Base-by-base conservation (phyloP, 352 stramenopile genomes). In the Pythium insidiosum region DNA sequence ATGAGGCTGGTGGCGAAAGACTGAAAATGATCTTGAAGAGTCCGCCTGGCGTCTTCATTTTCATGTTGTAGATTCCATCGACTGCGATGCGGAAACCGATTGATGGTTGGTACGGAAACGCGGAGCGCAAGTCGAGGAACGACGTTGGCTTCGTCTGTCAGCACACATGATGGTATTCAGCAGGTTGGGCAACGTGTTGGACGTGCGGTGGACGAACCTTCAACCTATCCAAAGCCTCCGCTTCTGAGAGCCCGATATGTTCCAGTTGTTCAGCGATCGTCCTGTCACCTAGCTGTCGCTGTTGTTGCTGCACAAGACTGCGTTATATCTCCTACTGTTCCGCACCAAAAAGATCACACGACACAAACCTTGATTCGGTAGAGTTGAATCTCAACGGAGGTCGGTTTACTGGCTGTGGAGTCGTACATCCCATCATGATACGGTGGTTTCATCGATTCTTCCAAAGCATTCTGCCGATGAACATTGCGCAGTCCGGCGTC, bases 31-130 rank as follows among this genome's bases (percentile, higher is more conserved):
- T 64, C 58, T 72, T 77, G 39, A 73, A 86, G 38, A 84, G 68
- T 1, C 29, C 24, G 0, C 41, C 58, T n/a, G n/a, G n/a, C 15
- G 58, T 25, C 25, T 82, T 85, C 24, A 52, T n/a, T 46, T 77
- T 83, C 9, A 83, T 44, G 38, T 86, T 85, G 48, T 83, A 54
- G n/a, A 86, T 41, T 5, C 70, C 63, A 36, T 90, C 78, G 13
- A 90, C 39, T 12, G 78, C 58, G 31, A 86, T 46, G 5, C 74
- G 74, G 31, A 90, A 87, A 3, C 78, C 78, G 18, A 90, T 72
- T 13, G 59, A 38, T 21, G 74, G 55, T 5, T 71, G 54, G 34
- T 85, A 90, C 20, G 31, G 45, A 29, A 84, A 84, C 4, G 57
- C 61, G 22, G n/a, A 51, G 9, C 47, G 44, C 16, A 83, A 50